Evolutionary conservation across 2,329 filamentous ascomycete species (phyloP).

Genomic region (Ceratocystis destructans): DNA sequence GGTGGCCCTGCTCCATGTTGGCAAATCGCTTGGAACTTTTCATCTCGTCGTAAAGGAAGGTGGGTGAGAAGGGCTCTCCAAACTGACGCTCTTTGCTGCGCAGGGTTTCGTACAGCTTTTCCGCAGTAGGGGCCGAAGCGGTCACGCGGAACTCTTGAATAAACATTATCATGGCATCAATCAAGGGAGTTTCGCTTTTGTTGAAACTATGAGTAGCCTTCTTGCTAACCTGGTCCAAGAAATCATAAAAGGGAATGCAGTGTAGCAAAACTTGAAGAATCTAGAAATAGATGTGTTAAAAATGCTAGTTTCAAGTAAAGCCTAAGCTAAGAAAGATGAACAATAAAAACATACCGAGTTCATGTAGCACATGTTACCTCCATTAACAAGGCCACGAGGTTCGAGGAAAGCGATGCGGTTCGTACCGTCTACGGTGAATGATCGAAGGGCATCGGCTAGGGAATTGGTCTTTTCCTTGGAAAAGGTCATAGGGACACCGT

Average conservation of each 20-base stretch:
- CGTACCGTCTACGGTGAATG: conserved; percentile 53
- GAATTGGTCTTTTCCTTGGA: conserved; percentile 39
- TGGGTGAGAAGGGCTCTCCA: conserved; percentile 80
- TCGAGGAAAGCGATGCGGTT: conserved; percentile 71
- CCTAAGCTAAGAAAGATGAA: background rate
- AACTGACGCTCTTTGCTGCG: conserved; percentile 77
- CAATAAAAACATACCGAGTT: conserved; percentile 63
- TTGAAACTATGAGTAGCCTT: conserved; percentile 84
- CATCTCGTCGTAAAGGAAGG: conserved; percentile 92
- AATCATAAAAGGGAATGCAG: conserved; percentile 87
- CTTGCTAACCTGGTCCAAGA: conserved; percentile 74
- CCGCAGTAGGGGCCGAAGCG: conserved; percentile 59
- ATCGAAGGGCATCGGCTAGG: conserved; percentile 61
- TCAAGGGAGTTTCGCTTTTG: conserved; percentile 68
- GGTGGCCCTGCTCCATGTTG: conserved; percentile 64
- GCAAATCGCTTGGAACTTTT: conserved; percentile 74
- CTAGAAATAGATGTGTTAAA: conserved; percentile 39
- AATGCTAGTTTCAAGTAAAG: background rate
- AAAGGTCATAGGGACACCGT: conserved; percentile 26
- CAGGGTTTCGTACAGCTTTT: conserved; percentile 58
- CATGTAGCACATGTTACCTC: conserved; percentile 99
- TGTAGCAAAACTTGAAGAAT: conserved; percentile 91
- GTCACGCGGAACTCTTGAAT: conserved; percentile 83
- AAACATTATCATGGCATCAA: conserved; percentile 97
- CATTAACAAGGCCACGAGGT: conserved; percentile 86